phyloP scores from a whole-genome alignment of 768 basidiomycete species.

The Amanita phalloides region DNA sequence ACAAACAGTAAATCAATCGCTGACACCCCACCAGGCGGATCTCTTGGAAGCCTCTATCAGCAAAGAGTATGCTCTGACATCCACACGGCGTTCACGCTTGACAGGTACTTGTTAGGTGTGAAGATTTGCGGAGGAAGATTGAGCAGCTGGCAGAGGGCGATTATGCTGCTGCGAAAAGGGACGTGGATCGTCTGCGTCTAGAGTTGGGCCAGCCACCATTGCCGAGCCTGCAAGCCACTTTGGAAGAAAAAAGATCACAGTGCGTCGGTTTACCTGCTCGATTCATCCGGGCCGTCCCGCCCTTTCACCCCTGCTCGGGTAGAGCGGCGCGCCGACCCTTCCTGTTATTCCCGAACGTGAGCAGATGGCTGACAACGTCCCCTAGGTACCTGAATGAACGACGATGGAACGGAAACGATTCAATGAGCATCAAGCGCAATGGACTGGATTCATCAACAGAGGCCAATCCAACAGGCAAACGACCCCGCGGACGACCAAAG shows the following conservation, averaged over 20 bases:
- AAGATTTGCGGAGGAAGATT: conserved; percentile 60
- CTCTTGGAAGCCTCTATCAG: conserved; percentile 55
- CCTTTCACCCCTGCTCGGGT: neutral
- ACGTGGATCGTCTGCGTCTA: conserved; percentile 64
- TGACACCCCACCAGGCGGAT: conserved; percentile 39
- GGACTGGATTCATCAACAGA: conserved; percentile 10
- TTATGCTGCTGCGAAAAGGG: conserved; percentile 61
- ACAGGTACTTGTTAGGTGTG: conserved; percentile 31
- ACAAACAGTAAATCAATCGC: neutral
- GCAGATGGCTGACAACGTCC: conserved; percentile 4
- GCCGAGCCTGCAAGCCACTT: conserved; percentile 57
- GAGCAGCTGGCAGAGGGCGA: conserved; percentile 60
- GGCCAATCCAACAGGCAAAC: conserved; percentile 22
- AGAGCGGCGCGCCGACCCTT: neutral
- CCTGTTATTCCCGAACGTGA: neutral
- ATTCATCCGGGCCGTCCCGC: conserved; percentile 1
- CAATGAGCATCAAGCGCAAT: conserved; percentile 15
- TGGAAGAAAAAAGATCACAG: conserved; percentile 61
- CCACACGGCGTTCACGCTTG: neutral
- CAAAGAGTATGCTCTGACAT: conserved; percentile 43
- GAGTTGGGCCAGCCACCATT: conserved; percentile 72
- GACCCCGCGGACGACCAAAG: conserved; percentile 57
- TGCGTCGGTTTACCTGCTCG: conserved; percentile 18
- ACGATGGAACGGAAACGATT: conserved; percentile 39
- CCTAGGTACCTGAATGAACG: conserved; percentile 53